Evolutionary conservation across 148 eudicot species (phyloP).

Genomic region (Silene uniflora): DNA sequence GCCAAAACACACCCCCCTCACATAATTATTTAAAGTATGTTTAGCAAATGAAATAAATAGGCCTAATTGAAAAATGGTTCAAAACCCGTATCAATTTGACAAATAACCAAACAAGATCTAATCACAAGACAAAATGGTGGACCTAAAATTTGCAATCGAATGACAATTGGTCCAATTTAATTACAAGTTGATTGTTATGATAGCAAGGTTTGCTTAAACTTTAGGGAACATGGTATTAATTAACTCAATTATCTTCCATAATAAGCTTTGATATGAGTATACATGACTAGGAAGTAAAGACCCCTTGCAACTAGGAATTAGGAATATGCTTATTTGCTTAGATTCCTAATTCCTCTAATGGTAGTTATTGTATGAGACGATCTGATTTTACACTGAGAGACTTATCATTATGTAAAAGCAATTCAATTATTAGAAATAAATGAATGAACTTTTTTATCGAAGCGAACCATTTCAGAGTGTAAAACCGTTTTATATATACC

Average conservation of each 20-base stretch:
- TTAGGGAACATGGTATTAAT: background rate
- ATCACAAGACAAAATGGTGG: background rate
- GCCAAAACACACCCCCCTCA: no score
- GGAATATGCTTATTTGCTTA: background rate
- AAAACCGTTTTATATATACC: no score
- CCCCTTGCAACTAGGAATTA: background rate
- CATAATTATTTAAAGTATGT: background rate
- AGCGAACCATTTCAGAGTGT: no score
- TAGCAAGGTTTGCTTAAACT: background rate
- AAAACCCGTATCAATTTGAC: background rate
- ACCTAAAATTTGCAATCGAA: background rate
- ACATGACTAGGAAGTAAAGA: background rate
- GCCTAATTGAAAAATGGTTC: background rate
- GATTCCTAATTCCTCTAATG: background rate
- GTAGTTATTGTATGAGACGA: no score
- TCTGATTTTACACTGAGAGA: no score
- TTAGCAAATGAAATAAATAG: background rate
- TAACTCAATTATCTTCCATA: background rate
- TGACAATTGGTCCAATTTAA: background rate
- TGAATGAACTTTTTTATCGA: no score
- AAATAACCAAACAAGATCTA: background rate
- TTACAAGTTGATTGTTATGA: background rate
- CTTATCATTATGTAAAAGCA: no score
- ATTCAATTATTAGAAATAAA: no score
- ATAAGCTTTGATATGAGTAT: background rate